phyloP scores from a whole-genome alignment of 2,329 filamentous ascomycete species.

The Colletotrichum liaoningense region DNA sequence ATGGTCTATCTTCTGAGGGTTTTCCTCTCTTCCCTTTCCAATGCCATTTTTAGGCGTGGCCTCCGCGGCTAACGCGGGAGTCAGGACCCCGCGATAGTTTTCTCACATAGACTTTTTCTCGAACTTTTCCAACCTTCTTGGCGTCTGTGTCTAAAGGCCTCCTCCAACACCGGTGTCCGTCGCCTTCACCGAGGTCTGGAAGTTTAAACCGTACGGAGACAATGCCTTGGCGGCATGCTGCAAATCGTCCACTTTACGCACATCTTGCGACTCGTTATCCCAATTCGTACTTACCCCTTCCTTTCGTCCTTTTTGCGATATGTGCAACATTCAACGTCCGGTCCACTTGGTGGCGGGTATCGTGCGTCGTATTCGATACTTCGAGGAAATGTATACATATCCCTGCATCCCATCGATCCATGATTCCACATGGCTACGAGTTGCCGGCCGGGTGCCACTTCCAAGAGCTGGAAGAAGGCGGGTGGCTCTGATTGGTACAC shows the following conservation, averaged over 20 bases:
- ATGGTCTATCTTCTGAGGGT: slow-evolving; percentile 9
- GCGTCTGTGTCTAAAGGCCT: slow-evolving; percentile 6
- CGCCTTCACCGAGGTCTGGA: slow-evolving; percentile 15
- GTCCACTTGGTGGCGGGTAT: slow-evolving; percentile 31
- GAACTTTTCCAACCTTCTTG: slow-evolving; percentile 20
- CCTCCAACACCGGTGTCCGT: not conserved
- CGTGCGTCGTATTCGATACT: slow-evolving; percentile 28
- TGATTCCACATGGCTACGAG: slow-evolving; percentile 29
- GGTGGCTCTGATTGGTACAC: not conserved
- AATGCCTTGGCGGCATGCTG: slow-evolving; percentile 8
- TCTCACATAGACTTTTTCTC: slow-evolving; percentile 22
- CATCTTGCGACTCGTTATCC: slow-evolving; percentile 17
- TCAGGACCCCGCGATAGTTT: not conserved
- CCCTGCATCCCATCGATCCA: slow-evolving; percentile 13
- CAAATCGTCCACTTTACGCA: slow-evolving; percentile 8
- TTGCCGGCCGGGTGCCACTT: slow-evolving; percentile 27
- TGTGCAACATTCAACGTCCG: slow-evolving; percentile 18
- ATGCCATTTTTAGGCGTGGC: not conserved
- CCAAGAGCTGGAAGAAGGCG: not conserved
- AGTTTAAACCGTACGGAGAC: not conserved
- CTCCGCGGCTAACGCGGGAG: slow-evolving; percentile 23
- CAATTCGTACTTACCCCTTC: not conserved
- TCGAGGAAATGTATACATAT: not conserved
- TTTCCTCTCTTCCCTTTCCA: not conserved
- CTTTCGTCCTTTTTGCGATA: not conserved